Evolutionary conservation across 805 yeast species (phyloP).

Genomic region (Candida coquimbonensis): DNA sequence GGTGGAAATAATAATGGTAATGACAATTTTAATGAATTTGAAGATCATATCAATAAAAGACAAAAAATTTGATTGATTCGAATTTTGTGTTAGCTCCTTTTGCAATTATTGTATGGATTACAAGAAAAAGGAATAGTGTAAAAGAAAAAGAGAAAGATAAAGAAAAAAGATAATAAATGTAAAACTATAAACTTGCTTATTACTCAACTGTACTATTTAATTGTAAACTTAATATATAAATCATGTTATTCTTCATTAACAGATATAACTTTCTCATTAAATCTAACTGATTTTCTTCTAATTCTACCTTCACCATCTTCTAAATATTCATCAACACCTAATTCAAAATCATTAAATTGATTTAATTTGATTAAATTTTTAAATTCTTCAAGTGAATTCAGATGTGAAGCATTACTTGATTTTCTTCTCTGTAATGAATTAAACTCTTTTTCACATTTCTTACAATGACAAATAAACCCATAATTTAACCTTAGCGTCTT

Average conservation of each 20-base stretch:
- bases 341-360: conserved; percentile 40
- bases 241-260: conserved; percentile 29
- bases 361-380: conserved; percentile 38
- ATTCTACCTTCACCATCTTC: conserved; percentile 36
- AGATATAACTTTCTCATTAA: conserved; percentile 54
- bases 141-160: too few relatives aligned
- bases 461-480: conserved; percentile 72
- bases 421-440: conserved; percentile 38
- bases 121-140: neutral
- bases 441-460: conserved; percentile 54
- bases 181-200: neutral
- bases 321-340: conserved; percentile 32
- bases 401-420: conserved; percentile 26
- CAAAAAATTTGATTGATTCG: conserved; percentile 17
- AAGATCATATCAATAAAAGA: conserved; percentile 20
- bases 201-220: neutral
- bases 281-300: conserved; percentile 60
- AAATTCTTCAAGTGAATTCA: conserved; percentile 26
- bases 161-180: neutral
- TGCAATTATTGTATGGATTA: neutral
- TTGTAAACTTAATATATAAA: too few relatives aligned
- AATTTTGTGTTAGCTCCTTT: too few relatives aligned
- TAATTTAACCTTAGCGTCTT: conserved; percentile 63
- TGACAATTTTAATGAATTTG: conserved; percentile 3
- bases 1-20: neutral